Conservation (phyloP, 495 filamentous ascomycete genomes). For the Talaromyces trachyspermus region DNA sequence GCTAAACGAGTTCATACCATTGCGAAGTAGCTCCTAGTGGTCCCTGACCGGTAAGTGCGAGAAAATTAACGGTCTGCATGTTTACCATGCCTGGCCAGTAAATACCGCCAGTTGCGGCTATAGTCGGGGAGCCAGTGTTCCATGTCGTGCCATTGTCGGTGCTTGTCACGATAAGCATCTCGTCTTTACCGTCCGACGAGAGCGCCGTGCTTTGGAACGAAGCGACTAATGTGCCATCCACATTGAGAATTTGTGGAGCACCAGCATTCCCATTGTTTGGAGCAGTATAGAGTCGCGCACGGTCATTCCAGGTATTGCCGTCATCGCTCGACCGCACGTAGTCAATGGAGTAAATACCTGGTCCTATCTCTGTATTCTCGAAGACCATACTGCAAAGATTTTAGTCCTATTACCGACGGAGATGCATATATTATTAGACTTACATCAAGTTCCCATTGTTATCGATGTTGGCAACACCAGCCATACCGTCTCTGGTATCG, state of each 20-base stretch:
- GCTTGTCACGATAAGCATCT: not conserved
- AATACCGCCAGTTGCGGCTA: not conserved
- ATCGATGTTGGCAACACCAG: constrained; percentile 22
- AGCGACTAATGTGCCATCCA: constrained; percentile 33
- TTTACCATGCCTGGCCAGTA: constrained; percentile 1
- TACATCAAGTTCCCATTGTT: constrained; percentile 25
- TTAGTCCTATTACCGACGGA: not conserved
- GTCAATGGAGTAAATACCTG: constrained; percentile 29
- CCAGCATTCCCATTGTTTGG: constrained; percentile 24
- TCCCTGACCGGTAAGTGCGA: not conserved
- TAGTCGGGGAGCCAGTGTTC: constrained; percentile 1
- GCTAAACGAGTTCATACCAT: not conserved
- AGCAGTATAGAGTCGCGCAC: constrained; percentile 27
- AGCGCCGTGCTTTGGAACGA: constrained; percentile 31
- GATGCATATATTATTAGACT: constrained; percentile 22
- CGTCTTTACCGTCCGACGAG: not conserved
- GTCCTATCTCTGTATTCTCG: constrained; percentile 20
- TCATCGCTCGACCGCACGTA: constrained; percentile 33
- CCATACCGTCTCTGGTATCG: constrained; percentile 37
- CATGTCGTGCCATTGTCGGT: constrained; percentile 2
- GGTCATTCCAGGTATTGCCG: constrained; percentile 28
- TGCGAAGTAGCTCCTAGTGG: not conserved
- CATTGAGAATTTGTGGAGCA: constrained; percentile 39
- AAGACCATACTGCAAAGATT: not conserved
- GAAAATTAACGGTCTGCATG: not conserved